Percentiles rank a stretch among this genome's conserved stretches.
These are phyloP conservation scores for Neurospora hispaniola DNA, from an alignment of 495 filamentous ascomycete species.

Conservation along the genomic window DNA sequence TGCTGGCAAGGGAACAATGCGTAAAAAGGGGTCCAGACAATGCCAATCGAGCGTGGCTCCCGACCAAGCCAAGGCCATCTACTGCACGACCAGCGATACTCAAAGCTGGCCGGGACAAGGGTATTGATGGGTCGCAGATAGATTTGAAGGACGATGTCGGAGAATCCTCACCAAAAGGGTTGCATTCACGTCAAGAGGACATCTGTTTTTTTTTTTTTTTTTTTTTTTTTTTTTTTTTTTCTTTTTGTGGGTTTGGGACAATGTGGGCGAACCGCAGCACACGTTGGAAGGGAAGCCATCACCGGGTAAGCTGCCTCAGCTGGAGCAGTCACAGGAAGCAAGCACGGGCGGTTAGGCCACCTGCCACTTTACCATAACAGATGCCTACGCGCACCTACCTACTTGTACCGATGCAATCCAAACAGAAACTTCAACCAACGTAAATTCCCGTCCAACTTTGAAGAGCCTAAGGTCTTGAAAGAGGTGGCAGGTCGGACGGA, in stretches of 20 bases:
- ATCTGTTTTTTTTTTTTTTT: not conserved
- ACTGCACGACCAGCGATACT: not conserved
- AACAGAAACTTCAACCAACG: not conserved
- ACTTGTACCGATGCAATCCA: not conserved
- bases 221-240: no score
- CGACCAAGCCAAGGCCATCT: not conserved
- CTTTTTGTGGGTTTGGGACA: not conserved
- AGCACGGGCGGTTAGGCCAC: not conserved
- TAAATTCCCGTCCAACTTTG: not conserved
- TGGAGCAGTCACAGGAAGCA: not conserved
- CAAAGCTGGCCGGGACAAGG: not conserved
- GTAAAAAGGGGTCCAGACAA: constrained; percentile 1
- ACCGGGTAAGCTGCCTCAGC: not conserved
- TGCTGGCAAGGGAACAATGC: not conserved
- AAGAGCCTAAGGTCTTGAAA: not conserved
- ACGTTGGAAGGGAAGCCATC: not conserved
- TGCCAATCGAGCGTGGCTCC: not conserved
- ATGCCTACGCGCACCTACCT: not conserved
- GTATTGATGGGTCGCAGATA: not conserved
- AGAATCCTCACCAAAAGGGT: not conserved
- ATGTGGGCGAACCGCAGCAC: not conserved
- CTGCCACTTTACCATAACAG: no score
- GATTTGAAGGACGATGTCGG: not conserved
- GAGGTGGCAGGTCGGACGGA: not conserved
- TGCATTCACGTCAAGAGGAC: not conserved